These are phyloP conservation scores for Yueomyces sinensis DNA, from an alignment of 805 yeast species.

Conservation along the genomic window DNA sequence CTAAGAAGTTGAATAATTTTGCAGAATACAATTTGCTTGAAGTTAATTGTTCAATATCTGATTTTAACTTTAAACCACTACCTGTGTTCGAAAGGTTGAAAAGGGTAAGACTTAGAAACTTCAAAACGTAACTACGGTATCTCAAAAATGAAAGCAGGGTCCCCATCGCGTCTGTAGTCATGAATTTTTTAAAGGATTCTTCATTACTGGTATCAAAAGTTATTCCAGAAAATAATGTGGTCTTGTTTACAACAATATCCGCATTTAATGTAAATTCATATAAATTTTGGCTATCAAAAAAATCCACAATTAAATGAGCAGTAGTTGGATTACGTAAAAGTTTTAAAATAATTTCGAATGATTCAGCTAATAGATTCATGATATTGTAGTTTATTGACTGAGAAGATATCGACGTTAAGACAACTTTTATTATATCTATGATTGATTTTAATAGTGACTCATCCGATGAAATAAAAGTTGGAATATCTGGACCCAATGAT, in stretches of 20 bases:
- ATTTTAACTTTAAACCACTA: slow-evolving; percentile 31
- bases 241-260: slow-evolving; percentile 41
- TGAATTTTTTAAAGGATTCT: slow-evolving; percentile 24
- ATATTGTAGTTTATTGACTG: slow-evolving; percentile 37
- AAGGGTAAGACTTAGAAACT: slow-evolving; percentile 60
- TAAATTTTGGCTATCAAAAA: slow-evolving; percentile 38
- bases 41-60: slow-evolving; percentile 40
- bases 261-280: slow-evolving; percentile 37
- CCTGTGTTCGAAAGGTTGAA: slow-evolving; percentile 39
- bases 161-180: slow-evolving; percentile 28
- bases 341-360: slow-evolving; percentile 49
- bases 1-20: slow-evolving; percentile 55
- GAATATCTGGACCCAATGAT: slow-evolving; percentile 32
- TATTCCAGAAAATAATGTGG: slow-evolving; percentile 43
- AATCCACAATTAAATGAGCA: slow-evolving; percentile 35
- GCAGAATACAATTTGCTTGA: slow-evolving; percentile 47
- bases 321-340: slow-evolving; percentile 47
- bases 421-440: slow-evolving; percentile 34
- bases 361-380: slow-evolving; percentile 41
- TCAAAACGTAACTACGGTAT: slow-evolving; percentile 47
- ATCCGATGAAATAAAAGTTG: slow-evolving; percentile 40
- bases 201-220: slow-evolving; percentile 24
- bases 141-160: slow-evolving; percentile 48
- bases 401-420: slow-evolving; percentile 31
- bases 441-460: slow-evolving; percentile 46